A percentile compares a stretch with the other conserved stretches of the same genome.
Evolutionary conservation across 139 green algal species (phyloP).

Genomic region (Micractinium conductrix): DNA sequence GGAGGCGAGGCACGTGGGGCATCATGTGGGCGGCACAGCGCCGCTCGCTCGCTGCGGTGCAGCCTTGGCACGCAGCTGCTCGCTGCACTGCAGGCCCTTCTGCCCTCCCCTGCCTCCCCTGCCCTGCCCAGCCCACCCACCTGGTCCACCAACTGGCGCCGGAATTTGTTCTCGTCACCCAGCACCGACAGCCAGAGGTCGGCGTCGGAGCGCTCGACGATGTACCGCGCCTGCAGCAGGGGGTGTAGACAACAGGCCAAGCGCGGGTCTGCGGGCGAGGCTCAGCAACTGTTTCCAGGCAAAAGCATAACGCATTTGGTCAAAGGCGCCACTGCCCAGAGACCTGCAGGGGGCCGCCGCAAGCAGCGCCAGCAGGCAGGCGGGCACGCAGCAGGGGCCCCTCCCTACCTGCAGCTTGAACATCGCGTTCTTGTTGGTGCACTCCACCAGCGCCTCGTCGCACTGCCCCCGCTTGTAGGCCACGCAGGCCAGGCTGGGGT

Average conservation of each 20-base stretch:
- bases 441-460: constrained; percentile 95
- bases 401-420: constrained; percentile 86
- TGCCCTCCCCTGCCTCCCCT: too few species aligned
- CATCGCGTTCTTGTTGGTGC: constrained; percentile 96
- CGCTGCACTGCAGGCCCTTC: too few species aligned
- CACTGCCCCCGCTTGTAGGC: constrained; percentile 97
- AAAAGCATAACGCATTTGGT: too few species aligned
- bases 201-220: constrained; percentile 93
- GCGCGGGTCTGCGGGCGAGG: background rate
- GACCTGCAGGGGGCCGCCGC: too few species aligned
- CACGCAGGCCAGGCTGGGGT: constrained; percentile 96
- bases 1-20: background rate
- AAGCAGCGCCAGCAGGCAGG: background rate
- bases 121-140: background rate
- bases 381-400: background rate
- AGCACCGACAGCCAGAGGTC: constrained; percentile 96
- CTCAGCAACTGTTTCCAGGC: too few species aligned
- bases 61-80: too few species aligned
- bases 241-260: too few species aligned
- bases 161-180: constrained; percentile 81
- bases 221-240: constrained; percentile 92
- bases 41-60: background rate
- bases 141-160: constrained; percentile 90
- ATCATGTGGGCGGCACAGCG: background rate
- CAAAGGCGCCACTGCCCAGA: too few species aligned